Conservation (phyloP, 163 green algal genomes). For the Chloromonas sp. region DNA sequence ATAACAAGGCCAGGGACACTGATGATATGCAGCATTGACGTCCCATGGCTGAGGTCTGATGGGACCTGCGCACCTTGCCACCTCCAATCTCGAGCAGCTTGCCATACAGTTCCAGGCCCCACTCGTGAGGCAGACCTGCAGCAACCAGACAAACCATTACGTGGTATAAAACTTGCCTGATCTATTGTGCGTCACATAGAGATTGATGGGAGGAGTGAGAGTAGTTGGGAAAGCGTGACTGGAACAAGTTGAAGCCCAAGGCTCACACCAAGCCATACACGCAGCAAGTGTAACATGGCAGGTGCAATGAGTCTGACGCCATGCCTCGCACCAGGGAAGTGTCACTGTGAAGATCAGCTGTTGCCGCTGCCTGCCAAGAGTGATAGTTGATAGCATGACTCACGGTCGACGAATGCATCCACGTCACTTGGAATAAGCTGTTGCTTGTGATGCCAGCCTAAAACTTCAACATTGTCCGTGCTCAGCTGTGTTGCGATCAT, state of each 20-base stretch:
- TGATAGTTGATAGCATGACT: no score
- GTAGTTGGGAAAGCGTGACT: no score
- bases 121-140: conserved; percentile 73
- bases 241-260: neutral
- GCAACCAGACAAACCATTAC: no score
- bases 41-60: conserved; percentile 80
- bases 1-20: no score
- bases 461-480: no score
- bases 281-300: neutral
- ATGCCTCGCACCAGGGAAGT: no score
- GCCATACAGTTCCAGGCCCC: conserved; percentile 90
- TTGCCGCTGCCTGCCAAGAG: no score
- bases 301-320: no score
- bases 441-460: neutral
- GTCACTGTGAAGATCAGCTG: no score
- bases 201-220: no score
- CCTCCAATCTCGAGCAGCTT: conserved; percentile 91
- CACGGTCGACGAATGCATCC: neutral
- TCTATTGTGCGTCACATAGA: no score
- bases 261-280: neutral
- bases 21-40: conserved; percentile 7
- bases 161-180: no score
- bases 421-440: neutral
- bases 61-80: conserved; percentile 96
- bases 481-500: neutral